A percentile compares a stretch with the other conserved stretches of the same genome.
Conservation (phyloP, 2,329 filamentous ascomycete genomes). For the Neurospora crassa region DNA sequence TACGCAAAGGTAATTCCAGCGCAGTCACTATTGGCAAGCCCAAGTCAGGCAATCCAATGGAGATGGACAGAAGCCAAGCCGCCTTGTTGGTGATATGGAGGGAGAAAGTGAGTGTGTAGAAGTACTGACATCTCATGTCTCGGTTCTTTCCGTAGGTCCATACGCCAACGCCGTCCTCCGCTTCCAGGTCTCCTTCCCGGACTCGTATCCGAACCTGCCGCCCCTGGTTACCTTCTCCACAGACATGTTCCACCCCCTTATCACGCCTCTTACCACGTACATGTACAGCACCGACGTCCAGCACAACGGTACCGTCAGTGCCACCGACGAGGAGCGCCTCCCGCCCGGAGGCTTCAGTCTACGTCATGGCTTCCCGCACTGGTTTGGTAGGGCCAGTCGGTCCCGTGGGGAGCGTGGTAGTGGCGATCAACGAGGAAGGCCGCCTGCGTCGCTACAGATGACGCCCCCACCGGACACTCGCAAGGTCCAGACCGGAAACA, state of each 20-base stretch:
- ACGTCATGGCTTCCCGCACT: slow-evolving; percentile 79
- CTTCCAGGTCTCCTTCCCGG: slow-evolving; percentile 76
- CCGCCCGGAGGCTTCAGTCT: slow-evolving; percentile 86
- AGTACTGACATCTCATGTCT: slow-evolving; percentile 2
- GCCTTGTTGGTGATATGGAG: slow-evolving; percentile 1
- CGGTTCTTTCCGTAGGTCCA: slow-evolving; percentile 50
- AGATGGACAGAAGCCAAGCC: not conserved
- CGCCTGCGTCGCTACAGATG: slow-evolving; percentile 14
- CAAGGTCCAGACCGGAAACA: not conserved
- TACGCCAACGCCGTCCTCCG: slow-evolving; percentile 81
- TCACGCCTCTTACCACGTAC: slow-evolving; percentile 89
- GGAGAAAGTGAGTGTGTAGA: slow-evolving; percentile 8
- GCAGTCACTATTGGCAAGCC: not conserved
- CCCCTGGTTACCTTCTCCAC: slow-evolving; percentile 82
- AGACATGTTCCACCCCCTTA: slow-evolving; percentile 89
- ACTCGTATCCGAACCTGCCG: slow-evolving; percentile 67
- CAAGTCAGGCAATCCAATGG: not conserved
- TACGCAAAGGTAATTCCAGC: slow-evolving; percentile 61
- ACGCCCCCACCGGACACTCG: slow-evolving; percentile 17
- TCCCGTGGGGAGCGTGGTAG: not conserved
- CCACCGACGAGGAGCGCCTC: slow-evolving; percentile 71
- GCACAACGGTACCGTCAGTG: slow-evolving; percentile 68
- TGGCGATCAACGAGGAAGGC: slow-evolving; percentile 1
- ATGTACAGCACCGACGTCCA: slow-evolving; percentile 77
- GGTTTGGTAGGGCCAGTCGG: slow-evolving; percentile 57